Evolutionary conservation across 2,329 filamentous ascomycete species (phyloP), one percentile per base, ranked within the genome.

Genomic region (Monilinia polystroma): DNA sequence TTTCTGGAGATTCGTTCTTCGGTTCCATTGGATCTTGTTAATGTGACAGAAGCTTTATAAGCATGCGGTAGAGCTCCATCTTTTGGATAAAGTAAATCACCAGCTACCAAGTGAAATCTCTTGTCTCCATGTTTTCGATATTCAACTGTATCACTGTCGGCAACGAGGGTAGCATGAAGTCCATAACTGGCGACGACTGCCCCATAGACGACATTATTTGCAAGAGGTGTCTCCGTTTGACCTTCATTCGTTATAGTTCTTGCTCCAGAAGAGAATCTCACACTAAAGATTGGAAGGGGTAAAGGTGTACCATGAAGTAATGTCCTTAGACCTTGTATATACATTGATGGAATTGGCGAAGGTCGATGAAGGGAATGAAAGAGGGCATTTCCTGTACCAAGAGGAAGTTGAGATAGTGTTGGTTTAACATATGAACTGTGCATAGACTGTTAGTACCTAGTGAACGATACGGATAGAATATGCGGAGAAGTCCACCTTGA

Each of bases 151-250:
- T 98, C 94, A 77, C 91, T 95, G 79, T 97, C 93, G 72, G 91
- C 93, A 29, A 98, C 92, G 4, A 98, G 83, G 53, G 89, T 88
- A 41, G 93, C 91, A 75, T 98, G 94, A 74, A 98, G 87, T 26
- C 91, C 94, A 84, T 96, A 96, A 77, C 90, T 95, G 55, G 89
- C 89, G 2, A 98, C 93, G 29, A 97, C 92, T 32, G 90, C 90
- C 35, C 92, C 93, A 73, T 90, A 85, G 32, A 90, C 80, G 64
- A 66, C 60, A 55, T 72, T 69, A 8, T 73, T 70, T 1, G 60
- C 56, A 8, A 76, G 66, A 1, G 72, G 70, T 2, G 70, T 73
- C 10, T 72, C 70, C 0, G 67, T 72, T 38, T 70, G 73, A 10
- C 70, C 72, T 70, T 76, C 74, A 12, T 75, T 71, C 2, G 79